Conservation (phyloP, 2,329 filamentous ascomycete species). For the Aspergillus fumigatiaffinis region DNA sequence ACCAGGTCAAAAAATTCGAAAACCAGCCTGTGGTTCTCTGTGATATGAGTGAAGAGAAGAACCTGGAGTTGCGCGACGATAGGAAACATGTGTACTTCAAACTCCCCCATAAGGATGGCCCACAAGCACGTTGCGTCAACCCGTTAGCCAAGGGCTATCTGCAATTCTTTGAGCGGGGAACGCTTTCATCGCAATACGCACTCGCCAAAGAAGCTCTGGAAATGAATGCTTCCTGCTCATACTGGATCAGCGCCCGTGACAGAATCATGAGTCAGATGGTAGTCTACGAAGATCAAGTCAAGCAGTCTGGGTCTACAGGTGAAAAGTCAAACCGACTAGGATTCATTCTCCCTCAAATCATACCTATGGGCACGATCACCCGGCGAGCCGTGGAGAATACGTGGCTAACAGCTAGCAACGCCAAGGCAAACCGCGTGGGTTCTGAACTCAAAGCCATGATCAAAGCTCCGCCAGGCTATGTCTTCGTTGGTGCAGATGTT, state of each 20-base stretch:
- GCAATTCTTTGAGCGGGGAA: slow-evolving; percentile 84
- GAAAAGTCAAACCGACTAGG: slow-evolving; percentile 49
- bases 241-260: slow-evolving; percentile 96
- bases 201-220: slow-evolving; percentile 94
- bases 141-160: slow-evolving; percentile 91
- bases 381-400: slow-evolving; percentile 93
- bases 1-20: slow-evolving; percentile 61
- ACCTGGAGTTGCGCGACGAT: slow-evolving; percentile 64
- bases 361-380: slow-evolving; percentile 98
- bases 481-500: slow-evolving; percentile 93
- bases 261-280: slow-evolving; percentile 95
- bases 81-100: slow-evolving; percentile 72
- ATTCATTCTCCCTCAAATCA: slow-evolving; percentile 90
- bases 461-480: slow-evolving; percentile 82
- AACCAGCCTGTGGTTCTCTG: slow-evolving; percentile 70
- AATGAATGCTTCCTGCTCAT: slow-evolving; percentile 98
- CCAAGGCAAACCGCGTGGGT: slow-evolving; percentile 90
- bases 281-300: slow-evolving; percentile 69
- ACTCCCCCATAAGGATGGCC: slow-evolving; percentile 92
- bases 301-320: slow-evolving; percentile 16
- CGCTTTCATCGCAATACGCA: slow-evolving; percentile 76
- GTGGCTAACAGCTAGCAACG: slow-evolving; percentile 96
- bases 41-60: slow-evolving; percentile 72
- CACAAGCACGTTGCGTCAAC: slow-evolving; percentile 74
- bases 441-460: slow-evolving; percentile 98